Evolutionary conservation across 805 yeast genomes (phyloP).

Genomic region (Wickerhamomyces chaumierensis): DNA sequence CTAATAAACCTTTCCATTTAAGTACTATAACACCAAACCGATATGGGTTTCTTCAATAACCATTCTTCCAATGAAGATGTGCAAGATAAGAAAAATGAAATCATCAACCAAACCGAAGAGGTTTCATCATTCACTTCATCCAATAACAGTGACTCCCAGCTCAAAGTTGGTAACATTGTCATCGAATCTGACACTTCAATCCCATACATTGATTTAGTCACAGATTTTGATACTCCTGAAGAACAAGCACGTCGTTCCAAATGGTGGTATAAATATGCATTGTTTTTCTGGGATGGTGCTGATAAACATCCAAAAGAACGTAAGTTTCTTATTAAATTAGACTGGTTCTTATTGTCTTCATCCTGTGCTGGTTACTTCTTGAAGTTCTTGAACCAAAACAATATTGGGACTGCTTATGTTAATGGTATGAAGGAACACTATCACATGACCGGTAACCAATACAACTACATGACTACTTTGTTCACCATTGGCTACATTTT

Average conservation of each 20-base stretch:
- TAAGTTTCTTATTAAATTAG: conserved; percentile 2
- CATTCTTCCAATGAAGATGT: no score
- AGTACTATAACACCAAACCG: no score
- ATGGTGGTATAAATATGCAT: conserved; percentile 6
- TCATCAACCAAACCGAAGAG: no score
- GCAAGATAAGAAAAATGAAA: no score
- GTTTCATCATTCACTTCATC: no score
- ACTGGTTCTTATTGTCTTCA: conserved; percentile 3
- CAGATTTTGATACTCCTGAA: neutral
- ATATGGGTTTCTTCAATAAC: no score
- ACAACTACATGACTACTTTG: conserved; percentile 30
- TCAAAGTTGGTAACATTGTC: neutral
- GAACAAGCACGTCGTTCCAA: neutral
- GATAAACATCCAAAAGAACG: conserved; percentile 8
- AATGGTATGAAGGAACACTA: conserved; percentile 28
- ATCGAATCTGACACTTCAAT: neutral
- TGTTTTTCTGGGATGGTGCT: conserved; percentile 19
- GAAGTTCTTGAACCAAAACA: conserved; percentile 3
- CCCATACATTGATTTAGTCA: neutral
- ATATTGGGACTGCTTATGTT: conserved; percentile 17
- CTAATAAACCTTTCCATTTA: no score
- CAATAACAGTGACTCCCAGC: no score
- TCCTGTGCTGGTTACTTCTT: conserved; percentile 5
- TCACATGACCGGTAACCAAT: conserved; percentile 28
- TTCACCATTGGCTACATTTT: conserved; percentile 41